These are phyloP conservation scores for Russula lepida DNA, from an alignment of 768 basidiomycete species.

Conservation along the genomic window DNA sequence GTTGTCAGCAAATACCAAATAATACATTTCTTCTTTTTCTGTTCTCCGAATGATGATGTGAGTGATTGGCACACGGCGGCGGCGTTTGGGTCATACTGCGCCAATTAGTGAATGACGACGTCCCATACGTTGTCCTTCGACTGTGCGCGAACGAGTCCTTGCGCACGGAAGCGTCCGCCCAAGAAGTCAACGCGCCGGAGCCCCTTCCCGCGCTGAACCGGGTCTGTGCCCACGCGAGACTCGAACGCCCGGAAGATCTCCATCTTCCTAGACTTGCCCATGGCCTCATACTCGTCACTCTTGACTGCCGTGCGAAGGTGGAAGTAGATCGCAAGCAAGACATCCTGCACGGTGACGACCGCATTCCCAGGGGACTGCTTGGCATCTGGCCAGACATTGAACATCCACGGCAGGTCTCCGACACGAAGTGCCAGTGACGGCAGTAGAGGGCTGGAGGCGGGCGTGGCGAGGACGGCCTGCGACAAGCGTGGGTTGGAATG, in stretches of 20 bases:
- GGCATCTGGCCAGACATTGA: neutral
- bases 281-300: neutral
- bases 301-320: conserved; percentile 8
- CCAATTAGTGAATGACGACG: neutral
- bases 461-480: neutral
- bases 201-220: neutral
- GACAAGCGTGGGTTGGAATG: neutral
- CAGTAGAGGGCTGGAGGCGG: neutral
- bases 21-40: conserved; percentile 16
- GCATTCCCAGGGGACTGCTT: neutral
- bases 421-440: neutral
- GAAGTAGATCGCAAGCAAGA: neutral
- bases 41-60: neutral
- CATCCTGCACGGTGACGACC: conserved; percentile 3
- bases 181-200: conserved; percentile 14
- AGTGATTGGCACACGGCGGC: neutral
- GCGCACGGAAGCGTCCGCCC: neutral
- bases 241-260: neutral
- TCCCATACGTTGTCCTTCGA: conserved; percentile 12
- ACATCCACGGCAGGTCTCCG: neutral
- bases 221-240: neutral
- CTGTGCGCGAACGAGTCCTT: conserved; percentile 10
- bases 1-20: conserved; percentile 14
- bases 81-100: neutral
- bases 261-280: neutral